Conservation (phyloP, 2,329 filamentous ascomycete species). For the Phaeosphaeriaceae sp. region DNA sequence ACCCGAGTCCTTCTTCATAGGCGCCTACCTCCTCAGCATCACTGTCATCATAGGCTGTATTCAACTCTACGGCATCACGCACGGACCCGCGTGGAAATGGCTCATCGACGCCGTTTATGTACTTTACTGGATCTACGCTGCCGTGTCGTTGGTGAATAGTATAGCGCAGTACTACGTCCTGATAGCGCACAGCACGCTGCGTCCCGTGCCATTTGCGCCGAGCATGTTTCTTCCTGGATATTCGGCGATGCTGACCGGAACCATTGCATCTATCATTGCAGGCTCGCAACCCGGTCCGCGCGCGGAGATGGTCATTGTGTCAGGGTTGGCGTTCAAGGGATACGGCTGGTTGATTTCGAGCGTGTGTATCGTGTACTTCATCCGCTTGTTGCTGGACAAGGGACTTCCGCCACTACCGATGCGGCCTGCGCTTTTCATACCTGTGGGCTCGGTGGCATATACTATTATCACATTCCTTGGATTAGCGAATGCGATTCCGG, state of each 20-base stretch:
- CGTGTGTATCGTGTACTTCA: slow-evolving; percentile 73
- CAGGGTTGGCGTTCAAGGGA: slow-evolving; percentile 72
- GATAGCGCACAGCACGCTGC: slow-evolving; percentile 63
- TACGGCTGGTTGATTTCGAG: slow-evolving; percentile 70
- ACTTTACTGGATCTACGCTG: slow-evolving; percentile 53
- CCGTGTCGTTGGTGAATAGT: slow-evolving; percentile 40
- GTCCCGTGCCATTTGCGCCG: slow-evolving; percentile 71
- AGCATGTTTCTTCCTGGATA: slow-evolving; percentile 73
- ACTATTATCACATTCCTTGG: slow-evolving; percentile 74
- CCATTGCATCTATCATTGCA: slow-evolving; percentile 69
- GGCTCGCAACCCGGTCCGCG: slow-evolving; percentile 62
- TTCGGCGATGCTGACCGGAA: slow-evolving; percentile 74
- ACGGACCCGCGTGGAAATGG: slow-evolving; percentile 44
- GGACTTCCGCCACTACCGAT: slow-evolving; percentile 67
- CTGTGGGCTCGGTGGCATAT: slow-evolving; percentile 73
- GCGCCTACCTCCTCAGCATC: slow-evolving; percentile 47
- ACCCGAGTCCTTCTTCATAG: slow-evolving; percentile 56
- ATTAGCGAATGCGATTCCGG: slow-evolving; percentile 62
- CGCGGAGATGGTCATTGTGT: slow-evolving; percentile 67
- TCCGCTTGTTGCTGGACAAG: slow-evolving; percentile 69
- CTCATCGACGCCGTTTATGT: slow-evolving; percentile 42
- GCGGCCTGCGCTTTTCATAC: slow-evolving; percentile 74
- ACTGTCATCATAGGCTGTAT: slow-evolving; percentile 49
- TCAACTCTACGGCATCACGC: slow-evolving; percentile 38
- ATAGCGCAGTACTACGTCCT: slow-evolving; percentile 65